phyloP scores from a whole-genome alignment of 2,329 filamentous ascomycete species.

The Scedosporium aurantiacum region DNA sequence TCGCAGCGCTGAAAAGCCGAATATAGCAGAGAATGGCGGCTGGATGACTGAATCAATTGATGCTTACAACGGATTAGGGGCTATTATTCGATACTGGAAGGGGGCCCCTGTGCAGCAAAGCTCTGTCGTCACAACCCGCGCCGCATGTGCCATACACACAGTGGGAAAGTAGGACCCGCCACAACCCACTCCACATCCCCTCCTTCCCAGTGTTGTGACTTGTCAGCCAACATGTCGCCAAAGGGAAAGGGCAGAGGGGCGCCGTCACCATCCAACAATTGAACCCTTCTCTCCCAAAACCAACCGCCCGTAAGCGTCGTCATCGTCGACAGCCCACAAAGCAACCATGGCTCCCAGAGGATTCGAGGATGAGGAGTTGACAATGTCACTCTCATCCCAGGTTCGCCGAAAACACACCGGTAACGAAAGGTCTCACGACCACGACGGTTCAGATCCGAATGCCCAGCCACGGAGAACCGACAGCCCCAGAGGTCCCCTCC shows the following conservation, averaged over 20 bases:
- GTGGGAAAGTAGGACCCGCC: background rate
- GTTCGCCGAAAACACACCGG: slow-evolving; percentile 37
- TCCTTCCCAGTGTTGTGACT: background rate
- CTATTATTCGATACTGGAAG: too few species aligned
- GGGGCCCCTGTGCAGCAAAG: too few species aligned
- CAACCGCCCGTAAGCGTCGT: slow-evolving; percentile 7
- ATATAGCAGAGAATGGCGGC: too few species aligned
- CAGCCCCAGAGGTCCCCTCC: background rate
- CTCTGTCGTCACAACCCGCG: background rate
- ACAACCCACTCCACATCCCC: background rate
- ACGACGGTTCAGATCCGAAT: slow-evolving; percentile 17
- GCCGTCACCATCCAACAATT: background rate
- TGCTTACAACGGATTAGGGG: too few species aligned
- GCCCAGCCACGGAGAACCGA: slow-evolving; percentile 18
- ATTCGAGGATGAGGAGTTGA: slow-evolving; percentile 74
- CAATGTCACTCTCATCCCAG: slow-evolving; percentile 60
- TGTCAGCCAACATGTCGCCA: background rate
- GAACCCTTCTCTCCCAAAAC: background rate
- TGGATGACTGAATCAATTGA: too few species aligned
- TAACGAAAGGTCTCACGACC: slow-evolving; percentile 20
- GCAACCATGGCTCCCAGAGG: slow-evolving; percentile 37
- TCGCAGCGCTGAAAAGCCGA: too few species aligned
- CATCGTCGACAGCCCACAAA: background rate
- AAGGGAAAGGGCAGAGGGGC: background rate
- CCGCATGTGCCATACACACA: background rate